Evolutionary conservation across 495 filamentous ascomycete genomes (phyloP).

Genomic region (Terfezia claveryi): DNA sequence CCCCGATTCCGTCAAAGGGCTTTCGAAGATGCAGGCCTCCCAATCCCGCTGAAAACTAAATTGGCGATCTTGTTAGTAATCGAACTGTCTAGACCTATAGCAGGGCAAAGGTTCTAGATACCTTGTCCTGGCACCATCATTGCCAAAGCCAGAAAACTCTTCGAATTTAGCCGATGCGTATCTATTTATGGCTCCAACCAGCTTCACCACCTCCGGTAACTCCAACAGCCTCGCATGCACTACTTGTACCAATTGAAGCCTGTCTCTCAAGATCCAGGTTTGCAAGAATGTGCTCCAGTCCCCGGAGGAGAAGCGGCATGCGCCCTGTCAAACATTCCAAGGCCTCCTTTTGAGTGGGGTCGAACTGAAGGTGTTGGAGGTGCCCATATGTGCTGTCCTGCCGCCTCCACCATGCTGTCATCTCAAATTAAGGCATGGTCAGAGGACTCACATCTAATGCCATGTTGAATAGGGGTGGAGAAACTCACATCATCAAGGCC

Average conservation of each 20-base stretch:
- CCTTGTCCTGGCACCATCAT: not conserved
- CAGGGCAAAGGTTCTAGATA: no score
- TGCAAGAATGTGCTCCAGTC: no score
- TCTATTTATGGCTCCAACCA: not conserved
- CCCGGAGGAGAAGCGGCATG: not conserved
- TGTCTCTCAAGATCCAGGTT: no score
- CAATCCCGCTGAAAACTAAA: not conserved
- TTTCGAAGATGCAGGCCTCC: not conserved
- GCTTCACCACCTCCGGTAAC: not conserved
- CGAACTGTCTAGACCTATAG: no score
- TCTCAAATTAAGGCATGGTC: no score
- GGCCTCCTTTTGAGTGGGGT: not conserved
- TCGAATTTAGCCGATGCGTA: not conserved
- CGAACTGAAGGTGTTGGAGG: no score
- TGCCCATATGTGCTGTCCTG: no score
- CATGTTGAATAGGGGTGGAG: not conserved
- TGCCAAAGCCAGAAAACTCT: not conserved
- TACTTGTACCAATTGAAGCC: no score
- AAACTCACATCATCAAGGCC: not conserved
- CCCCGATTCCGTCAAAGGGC: not conserved
- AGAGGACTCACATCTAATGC: no score
- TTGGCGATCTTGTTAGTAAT: not conserved
- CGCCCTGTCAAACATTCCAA: not conserved
- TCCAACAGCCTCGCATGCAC: no score
- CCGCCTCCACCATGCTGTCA: no score